Percentiles rank a stretch among this genome's conserved stretches.
phyloP scores from a whole-genome alignment of 495 filamentous ascomycete species.

The Podospora anserina region DNA sequence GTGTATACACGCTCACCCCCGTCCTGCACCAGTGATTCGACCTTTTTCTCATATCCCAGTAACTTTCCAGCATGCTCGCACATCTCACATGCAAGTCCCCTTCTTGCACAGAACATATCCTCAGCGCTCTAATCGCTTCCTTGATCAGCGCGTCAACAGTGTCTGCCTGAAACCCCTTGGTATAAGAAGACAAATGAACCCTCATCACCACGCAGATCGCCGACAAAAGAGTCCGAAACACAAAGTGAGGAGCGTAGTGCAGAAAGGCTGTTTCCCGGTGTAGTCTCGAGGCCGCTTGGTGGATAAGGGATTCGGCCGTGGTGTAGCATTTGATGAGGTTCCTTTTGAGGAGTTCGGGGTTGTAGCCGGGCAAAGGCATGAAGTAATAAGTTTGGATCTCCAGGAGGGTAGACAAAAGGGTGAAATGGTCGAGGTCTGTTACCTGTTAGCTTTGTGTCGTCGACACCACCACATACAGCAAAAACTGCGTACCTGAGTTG shows the following conservation, averaged over 20 bases:
- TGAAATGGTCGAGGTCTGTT: conserved; percentile 41
- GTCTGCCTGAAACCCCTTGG: conserved; percentile 22
- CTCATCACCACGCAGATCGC: conserved; percentile 41
- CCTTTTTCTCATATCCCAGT: conserved; percentile 28
- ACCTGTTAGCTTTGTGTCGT: not conserved
- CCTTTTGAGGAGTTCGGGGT: conserved; percentile 37
- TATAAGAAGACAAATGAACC: conserved; percentile 38
- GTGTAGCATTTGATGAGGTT: conserved; percentile 41
- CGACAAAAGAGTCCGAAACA: conserved; percentile 38
- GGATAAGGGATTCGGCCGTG: conserved; percentile 39
- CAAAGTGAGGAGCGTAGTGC: conserved; percentile 40
- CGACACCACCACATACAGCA: not conserved
- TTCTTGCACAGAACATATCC: conserved; percentile 27
- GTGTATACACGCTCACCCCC: conserved; percentile 31
- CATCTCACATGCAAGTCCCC: conserved; percentile 37
- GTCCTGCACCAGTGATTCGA: not conserved
- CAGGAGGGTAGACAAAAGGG: conserved; percentile 39
- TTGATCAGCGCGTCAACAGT: conserved; percentile 23
- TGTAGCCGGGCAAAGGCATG: conserved; percentile 38
- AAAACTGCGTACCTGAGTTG: conserved; percentile 34
- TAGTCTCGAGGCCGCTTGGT: conserved; percentile 26
- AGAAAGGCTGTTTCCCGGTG: conserved; percentile 35
- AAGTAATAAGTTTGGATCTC: conserved; percentile 49
- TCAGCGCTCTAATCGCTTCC: conserved; percentile 23
- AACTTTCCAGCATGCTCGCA: conserved; percentile 37